Base-by-base conservation (phyloP, 139 green algal species). In the Edaphochlamys debaryana region DNA sequence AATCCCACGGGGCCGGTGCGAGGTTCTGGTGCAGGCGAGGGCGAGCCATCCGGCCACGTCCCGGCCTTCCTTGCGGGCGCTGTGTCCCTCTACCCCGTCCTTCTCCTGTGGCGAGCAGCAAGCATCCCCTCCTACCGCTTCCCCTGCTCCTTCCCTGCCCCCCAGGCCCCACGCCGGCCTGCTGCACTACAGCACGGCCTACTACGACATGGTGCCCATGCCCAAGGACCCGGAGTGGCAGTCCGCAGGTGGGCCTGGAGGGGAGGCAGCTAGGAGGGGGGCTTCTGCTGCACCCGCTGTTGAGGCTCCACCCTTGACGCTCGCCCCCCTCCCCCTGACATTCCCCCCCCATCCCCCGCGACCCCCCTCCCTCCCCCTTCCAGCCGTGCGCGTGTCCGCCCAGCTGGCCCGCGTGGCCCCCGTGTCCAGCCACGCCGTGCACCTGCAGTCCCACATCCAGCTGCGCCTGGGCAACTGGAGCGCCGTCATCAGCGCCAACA, bases 391-490 rank as follows among this genome's bases (percentile, higher is more conserved):
- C 30, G 4, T 30, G 13, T 36, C 73, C 8, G 4, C 45, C 38
- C 6, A 13, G 45, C 77, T 83, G 8, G 63, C 63, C 1, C 20
- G 41, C 29, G 4, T 72, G 1, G 82, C 82, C 5, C 50, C 71
- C 1, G 66, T 40, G 0, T 82, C 82, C 34, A 82, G 58, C 30
- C 71, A 48, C 30, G 82, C 82, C 42, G 62, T 79, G 72, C 82
- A 87, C 52, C 82, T 87, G 82, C 67, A 36, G 36, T 56, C 25
- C 58, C 82, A 87, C 73, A 34, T 87, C 45, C 67, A 45, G 8
- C n/a, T 79, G 63, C 82, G 77, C 48, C 32, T 79, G 15, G 82
- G 82, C 36, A 87, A 87, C 82, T 87, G 82, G 82, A 83, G 32
- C 37, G 22, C 71, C 45, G 72, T 82, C 11, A 66, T 79, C 4